Conservation (phyloP, 2,329 filamentous ascomycete species). For the Fragosphaeria purpurea region DNA sequence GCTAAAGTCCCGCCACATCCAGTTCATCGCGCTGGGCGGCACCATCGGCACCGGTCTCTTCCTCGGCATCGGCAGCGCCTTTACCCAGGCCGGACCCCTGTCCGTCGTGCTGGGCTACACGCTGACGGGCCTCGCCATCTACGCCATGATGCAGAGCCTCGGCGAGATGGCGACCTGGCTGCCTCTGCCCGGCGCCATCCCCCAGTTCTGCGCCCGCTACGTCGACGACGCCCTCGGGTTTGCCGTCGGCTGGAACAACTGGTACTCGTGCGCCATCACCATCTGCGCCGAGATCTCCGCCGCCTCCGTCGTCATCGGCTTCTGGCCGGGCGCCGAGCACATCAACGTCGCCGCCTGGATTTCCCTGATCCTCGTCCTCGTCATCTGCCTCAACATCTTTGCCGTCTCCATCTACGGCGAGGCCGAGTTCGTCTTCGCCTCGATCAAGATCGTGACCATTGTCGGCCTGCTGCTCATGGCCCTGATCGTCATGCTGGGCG, state of each 20-base stretch:
- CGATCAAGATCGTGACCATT: constrained; percentile 50
- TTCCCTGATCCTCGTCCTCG: constrained; percentile 36
- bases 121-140: constrained; percentile 33
- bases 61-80: constrained; percentile 35
- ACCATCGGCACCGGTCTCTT: constrained; percentile 40
- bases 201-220: constrained; percentile 38
- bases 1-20: constrained; percentile 34
- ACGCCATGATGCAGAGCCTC: constrained; percentile 32
- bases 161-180: constrained; percentile 54
- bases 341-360: constrained; percentile 32
- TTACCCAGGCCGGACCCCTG: constrained; percentile 32
- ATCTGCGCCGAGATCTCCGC: constrained; percentile 34
- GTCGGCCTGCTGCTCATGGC: constrained; percentile 48
- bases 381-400: constrained; percentile 39
- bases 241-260: constrained; percentile 42
- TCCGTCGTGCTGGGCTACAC: constrained; percentile 32
- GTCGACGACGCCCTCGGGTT: constrained; percentile 38
- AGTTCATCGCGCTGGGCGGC: constrained; percentile 38
- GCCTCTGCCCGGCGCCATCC: constrained; percentile 44
- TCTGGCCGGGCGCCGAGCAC: constrained; percentile 24
- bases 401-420: constrained; percentile 42
- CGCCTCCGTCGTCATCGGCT: constrained; percentile 36
- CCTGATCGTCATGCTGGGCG: constrained; percentile 47
- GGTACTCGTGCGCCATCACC: constrained; percentile 39
- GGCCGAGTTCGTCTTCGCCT: constrained; percentile 29